Conservation (phyloP, 306 rosid genomes). For the Fragaria ananassa region DNA sequence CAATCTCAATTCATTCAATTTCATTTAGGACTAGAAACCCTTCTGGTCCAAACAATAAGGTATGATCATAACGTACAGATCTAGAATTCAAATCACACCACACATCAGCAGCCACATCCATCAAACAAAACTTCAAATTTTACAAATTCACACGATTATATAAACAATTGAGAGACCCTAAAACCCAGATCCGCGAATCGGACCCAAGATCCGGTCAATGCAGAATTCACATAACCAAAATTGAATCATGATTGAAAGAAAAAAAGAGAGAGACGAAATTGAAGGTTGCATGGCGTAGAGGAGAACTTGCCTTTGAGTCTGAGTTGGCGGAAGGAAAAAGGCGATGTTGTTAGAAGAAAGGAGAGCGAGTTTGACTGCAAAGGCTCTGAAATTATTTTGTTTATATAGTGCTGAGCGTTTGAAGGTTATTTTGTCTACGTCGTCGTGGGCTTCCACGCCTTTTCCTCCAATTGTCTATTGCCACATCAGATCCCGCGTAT, state of each 20-base stretch:
- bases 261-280: not conserved
- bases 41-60: not conserved
- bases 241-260: not conserved
- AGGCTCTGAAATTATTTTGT: not conserved
- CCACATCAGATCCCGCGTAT: conserved; percentile 12
- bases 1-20: not conserved
- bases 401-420: not conserved
- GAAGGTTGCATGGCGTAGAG: conserved; percentile 10
- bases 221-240: not conserved
- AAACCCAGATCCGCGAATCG: not conserved
- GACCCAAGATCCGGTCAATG: conserved; percentile 1
- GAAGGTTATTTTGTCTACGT: not conserved
- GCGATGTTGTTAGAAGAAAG: not conserved
- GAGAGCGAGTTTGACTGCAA: not conserved
- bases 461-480: conserved; percentile 8
- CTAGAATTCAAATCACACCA: not conserved
- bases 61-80: not conserved
- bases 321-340: not conserved
- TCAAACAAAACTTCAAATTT: not conserved
- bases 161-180: not conserved
- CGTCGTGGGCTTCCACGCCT: conserved; percentile 10
- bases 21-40: not conserved
- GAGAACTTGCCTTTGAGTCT: conserved; percentile 19
- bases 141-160: not conserved
- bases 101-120: not conserved